These are phyloP conservation scores for Pseudonitzschia delicatissima DNA, from an alignment of 108 stramenopile genomes.

Conservation along the genomic window DNA sequence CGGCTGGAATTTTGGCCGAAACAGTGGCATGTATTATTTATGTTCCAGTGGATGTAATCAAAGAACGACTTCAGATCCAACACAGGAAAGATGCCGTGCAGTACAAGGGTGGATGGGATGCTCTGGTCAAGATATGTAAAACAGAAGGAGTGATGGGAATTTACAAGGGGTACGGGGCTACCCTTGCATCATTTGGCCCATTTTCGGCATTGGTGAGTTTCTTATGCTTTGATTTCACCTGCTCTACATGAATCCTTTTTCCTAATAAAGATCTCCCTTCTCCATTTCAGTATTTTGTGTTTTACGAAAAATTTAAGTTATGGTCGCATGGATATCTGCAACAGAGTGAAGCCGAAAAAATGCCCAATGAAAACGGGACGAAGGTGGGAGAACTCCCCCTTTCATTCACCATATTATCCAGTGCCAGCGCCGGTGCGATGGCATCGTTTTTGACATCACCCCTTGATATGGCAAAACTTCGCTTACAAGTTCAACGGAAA, in stretches of 20 bases:
- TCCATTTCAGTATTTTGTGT: conserved; percentile 73
- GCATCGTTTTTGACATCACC: conserved; percentile 96
- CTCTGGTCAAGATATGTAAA: conserved; percentile 61
- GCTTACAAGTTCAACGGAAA: conserved; percentile 89
- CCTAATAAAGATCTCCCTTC: neutral
- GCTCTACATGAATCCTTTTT: neutral
- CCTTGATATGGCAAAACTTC: conserved; percentile 94
- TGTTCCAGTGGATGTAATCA: conserved; percentile 98
- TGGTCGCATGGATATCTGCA: conserved; percentile 27
- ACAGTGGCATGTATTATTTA: conserved; percentile 91
- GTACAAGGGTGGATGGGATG: conserved; percentile 84
- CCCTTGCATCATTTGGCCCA: conserved; percentile 92
- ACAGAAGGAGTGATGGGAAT: conserved; percentile 87
- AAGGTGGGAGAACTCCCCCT: conserved; percentile 44
- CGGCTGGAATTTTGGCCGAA: conserved; percentile 83
- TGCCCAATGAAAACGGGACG: conserved; percentile 5
- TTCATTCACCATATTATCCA: conserved; percentile 59
- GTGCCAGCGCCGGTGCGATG: conserved; percentile 82
- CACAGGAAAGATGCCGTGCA: conserved; percentile 15
- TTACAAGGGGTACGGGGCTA: conserved; percentile 94
- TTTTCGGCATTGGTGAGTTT: conserved; percentile 77
- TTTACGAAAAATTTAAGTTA: conserved; percentile 89
- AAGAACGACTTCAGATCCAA: conserved; percentile 96
- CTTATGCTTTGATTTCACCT: neutral
- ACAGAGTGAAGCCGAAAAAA: neutral